Percentiles rank a stretch among this genome's conserved stretches.
Conservation (phyloP, 495 filamentous ascomycete species). For the Penicillium daleae region DNA sequence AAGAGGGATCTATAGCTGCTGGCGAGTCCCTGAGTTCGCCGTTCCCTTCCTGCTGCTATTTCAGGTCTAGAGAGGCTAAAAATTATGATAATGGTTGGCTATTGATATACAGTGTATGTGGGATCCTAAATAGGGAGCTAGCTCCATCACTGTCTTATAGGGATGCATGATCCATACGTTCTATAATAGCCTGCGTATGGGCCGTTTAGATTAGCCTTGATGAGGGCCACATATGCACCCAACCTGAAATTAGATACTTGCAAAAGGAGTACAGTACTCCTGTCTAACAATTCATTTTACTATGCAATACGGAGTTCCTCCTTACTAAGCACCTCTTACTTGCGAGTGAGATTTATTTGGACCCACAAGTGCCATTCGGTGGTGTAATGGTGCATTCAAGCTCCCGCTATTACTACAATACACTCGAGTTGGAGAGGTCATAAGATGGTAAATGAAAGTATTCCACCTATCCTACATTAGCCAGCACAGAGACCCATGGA, state of each 20-base stretch:
- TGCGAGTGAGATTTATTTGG: background rate
- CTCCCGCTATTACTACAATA: background rate
- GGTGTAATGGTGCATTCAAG: background rate
- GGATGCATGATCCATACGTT: background rate
- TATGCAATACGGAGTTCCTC: background rate
- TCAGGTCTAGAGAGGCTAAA: background rate
- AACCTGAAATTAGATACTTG: background rate
- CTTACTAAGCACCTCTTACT: background rate
- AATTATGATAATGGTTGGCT: background rate
- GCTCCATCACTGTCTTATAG: background rate
- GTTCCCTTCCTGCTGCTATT: background rate
- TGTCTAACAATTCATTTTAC: background rate
- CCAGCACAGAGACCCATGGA: no score
- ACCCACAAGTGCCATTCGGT: background rate
- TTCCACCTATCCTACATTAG: no score
- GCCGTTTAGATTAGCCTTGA: background rate
- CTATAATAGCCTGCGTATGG: background rate
- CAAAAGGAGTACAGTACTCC: background rate
- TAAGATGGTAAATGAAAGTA: background rate
- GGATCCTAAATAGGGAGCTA: background rate
- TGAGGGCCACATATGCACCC: background rate
- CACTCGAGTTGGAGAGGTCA: background rate
- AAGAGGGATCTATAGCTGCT: background rate
- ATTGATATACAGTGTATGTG: background rate
- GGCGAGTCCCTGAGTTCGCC: no score